Evolutionary conservation across 352 stramenopile species (phyloP), one percentile per base, ranked within the genome.

Genomic region (Globisporangium polare): DNA sequence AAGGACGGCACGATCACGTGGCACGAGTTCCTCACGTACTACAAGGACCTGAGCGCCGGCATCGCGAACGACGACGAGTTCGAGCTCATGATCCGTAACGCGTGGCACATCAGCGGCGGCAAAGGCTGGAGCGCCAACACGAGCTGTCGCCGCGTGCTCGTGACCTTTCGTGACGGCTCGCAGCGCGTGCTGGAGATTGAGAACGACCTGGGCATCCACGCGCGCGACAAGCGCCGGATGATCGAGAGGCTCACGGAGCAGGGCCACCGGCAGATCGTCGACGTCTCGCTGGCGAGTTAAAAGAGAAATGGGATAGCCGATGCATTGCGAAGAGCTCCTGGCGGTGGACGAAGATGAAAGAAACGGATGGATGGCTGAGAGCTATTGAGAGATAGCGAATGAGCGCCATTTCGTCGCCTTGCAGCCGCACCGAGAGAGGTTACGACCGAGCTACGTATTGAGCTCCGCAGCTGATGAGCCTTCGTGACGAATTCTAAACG

Each of bases 11-110:
- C 74, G 37, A 85, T 95, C 63, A 91, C 77, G 15, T 89, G 82
- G 76, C 77, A 79, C 62, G 83, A 96, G 59, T 97, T 97, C 60
- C 68, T 95, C n/a, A 58, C 75, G 2, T 97, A 97, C 75, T 97
- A 97, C 73, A 92, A 92, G 35, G 90, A 97, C 63, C 58, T 97
- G 27, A 90, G 83, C 55, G 86, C 80, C 0, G 81, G 75, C 15
- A 90, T 97, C 52, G 62, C 65, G 43, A 70, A 78, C 54, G 91
- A 97, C 71, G 88, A 95, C 62, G 82, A 90, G 65, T 96, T 95
- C 49, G 80, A 93, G 66, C 79, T 92, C 50, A 90, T 95, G 74
- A 73, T 95, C 33, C 75, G 84, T 56, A 95, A 92, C 42, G 80
- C 85, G 15, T 96, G 88, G 90, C 86, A 95, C 37, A 72, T 97